phyloP scores from a whole-genome alignment of 2,329 filamentous ascomycete species.

The Sarocladium oryzae region DNA sequence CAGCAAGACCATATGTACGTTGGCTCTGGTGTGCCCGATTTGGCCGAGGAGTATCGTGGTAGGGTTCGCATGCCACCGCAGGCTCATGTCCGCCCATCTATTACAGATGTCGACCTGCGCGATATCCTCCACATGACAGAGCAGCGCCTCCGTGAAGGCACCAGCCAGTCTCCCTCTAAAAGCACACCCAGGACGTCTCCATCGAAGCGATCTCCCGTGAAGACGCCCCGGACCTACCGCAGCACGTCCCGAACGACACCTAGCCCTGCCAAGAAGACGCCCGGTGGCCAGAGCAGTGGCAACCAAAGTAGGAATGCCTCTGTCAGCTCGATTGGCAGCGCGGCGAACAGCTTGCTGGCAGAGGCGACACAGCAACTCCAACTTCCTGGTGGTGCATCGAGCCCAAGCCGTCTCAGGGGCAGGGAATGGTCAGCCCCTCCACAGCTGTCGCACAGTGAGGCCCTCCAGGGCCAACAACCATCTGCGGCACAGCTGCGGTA shows the following conservation, averaged over 20 bases:
- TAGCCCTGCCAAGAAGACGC: conserved; percentile 23
- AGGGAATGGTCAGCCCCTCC: conserved; percentile 19
- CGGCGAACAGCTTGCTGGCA: conserved; percentile 34
- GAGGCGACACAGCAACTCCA: conserved; percentile 29
- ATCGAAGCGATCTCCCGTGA: conserved; percentile 20
- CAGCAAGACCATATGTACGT: neutral
- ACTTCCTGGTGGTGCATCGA: conserved; percentile 31
- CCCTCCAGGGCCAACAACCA: conserved; percentile 14
- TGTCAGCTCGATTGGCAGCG: conserved; percentile 26
- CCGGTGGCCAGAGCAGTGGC: conserved; percentile 10
- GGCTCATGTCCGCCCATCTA: conserved; percentile 17
- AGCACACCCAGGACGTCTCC: conserved; percentile 1
- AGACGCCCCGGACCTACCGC: conserved; percentile 18
- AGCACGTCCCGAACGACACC: conserved; percentile 14
- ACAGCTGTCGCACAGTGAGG: conserved; percentile 11
- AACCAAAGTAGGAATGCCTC: conserved; percentile 20
- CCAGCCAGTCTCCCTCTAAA: conserved; percentile 12
- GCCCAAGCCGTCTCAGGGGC: conserved; percentile 34
- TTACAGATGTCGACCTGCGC: conserved; percentile 38
- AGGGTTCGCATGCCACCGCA: conserved; percentile 12
- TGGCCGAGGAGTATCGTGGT: conserved; percentile 11
- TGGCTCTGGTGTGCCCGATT: neutral
- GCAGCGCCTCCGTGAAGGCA: conserved; percentile 38
- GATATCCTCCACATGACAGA: conserved; percentile 49
- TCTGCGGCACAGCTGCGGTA: neutral